A percentile compares a stretch with the other conserved stretches of the same genome.
phyloP scores from a whole-genome alignment of 495 filamentous ascomycete species.

The Choiromyces venosus region DNA sequence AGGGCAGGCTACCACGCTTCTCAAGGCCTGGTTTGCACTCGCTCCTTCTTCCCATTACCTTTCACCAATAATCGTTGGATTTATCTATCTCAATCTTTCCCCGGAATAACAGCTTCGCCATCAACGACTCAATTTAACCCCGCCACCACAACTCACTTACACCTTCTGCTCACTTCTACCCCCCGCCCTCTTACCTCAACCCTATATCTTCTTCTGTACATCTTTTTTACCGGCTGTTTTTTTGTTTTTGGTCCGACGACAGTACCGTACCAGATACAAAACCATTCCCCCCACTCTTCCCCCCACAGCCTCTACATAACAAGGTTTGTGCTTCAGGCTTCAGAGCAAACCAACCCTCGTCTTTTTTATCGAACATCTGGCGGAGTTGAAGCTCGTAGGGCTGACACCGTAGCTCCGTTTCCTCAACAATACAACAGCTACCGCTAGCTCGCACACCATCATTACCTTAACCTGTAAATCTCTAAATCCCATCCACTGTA shows the following conservation, averaged over 20 bases:
- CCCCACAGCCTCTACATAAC: conserved; percentile 3
- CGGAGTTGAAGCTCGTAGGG: conserved; percentile 33
- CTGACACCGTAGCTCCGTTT: conserved; percentile 35
- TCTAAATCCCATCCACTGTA: conserved; percentile 29
- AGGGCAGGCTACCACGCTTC: conserved; percentile 43
- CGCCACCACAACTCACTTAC: conserved; percentile 19
- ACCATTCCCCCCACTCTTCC: neutral
- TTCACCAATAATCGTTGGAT: neutral
- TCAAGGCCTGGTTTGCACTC: conserved; percentile 39
- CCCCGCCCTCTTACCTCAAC: conserved; percentile 20
- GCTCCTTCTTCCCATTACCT: conserved; percentile 28
- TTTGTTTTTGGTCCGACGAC: conserved; percentile 27
- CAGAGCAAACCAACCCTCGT: neutral
- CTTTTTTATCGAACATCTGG: neutral
- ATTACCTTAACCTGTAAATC: conserved; percentile 33
- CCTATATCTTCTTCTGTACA: conserved; percentile 35
- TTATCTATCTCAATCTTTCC: conserved; percentile 28
- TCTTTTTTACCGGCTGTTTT: conserved; percentile 26
- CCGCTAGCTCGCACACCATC: conserved; percentile 15
- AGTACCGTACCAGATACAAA: neutral
- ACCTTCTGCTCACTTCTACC: conserved; percentile 24
- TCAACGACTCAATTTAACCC: conserved; percentile 17
- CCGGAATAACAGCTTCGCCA: conserved; percentile 24
- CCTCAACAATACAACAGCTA: conserved; percentile 26
- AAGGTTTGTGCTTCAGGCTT: neutral